Evolutionary conservation across 257 asterid species (phyloP).

Genomic region (Anisodus acutangulus): DNA sequence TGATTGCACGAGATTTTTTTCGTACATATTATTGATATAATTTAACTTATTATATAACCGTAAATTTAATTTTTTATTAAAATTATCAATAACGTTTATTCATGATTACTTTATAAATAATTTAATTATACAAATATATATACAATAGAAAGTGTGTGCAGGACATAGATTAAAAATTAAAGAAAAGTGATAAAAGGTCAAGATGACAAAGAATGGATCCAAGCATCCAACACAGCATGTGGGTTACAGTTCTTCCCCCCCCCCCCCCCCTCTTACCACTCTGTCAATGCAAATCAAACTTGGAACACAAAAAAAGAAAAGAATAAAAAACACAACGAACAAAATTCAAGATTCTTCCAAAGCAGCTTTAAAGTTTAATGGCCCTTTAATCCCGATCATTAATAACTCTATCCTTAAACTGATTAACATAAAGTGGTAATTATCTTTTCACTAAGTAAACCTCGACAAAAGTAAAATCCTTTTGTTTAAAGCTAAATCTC

Average conservation of each 20-base stretch:
- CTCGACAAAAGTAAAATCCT: background rate
- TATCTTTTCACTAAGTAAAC: slow-evolving; percentile 11
- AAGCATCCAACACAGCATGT: slow-evolving; percentile 46
- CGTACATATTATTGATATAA: too few species aligned
- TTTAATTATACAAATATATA: background rate
- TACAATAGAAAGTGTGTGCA: background rate
- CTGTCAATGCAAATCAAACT: slow-evolving; percentile 30
- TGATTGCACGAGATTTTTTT: too few species aligned
- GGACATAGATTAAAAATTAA: slow-evolving; percentile 16
- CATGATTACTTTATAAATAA: too few species aligned
- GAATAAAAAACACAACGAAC: slow-evolving; percentile 24
- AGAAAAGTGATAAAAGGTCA: slow-evolving; percentile 9
- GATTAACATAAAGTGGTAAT: slow-evolving; percentile 26
- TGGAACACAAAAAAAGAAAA: slow-evolving; percentile 14
- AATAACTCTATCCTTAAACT: slow-evolving; percentile 19
- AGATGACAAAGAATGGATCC: slow-evolving; percentile 32
- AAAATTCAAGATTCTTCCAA: slow-evolving; percentile 32
- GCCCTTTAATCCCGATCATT: background rate
- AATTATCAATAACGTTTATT: background rate
- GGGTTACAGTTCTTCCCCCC: slow-evolving; percentile 22
- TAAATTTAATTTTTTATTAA: background rate
- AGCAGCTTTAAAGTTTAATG: slow-evolving; percentile 20
- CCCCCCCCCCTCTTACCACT: slow-evolving; percentile 11
- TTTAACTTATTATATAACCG: too few species aligned
- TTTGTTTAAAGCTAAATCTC: slow-evolving; percentile 11